These are phyloP conservation scores for Yamadazyma sp. DNA, from an alignment of 1,139 yeast genomes.

Conservation along the genomic window DNA sequence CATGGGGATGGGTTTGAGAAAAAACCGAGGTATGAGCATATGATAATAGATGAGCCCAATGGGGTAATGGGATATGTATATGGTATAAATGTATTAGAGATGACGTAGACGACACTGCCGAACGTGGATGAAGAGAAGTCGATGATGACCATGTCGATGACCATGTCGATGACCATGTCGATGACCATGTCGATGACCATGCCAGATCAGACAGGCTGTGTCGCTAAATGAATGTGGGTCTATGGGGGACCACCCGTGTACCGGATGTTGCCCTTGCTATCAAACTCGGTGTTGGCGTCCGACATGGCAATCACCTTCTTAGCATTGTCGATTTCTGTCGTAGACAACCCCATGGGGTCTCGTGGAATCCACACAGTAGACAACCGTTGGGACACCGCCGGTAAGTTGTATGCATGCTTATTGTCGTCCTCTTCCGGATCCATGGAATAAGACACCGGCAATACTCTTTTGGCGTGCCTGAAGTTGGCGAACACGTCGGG, in stretches of 20 bases:
- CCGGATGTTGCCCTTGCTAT: constrained; percentile 54
- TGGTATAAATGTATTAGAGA: too few species aligned
- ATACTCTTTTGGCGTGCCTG: constrained; percentile 49
- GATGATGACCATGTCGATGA: too few species aligned
- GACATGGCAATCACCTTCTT: constrained; percentile 47
- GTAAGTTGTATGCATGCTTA: constrained; percentile 60
- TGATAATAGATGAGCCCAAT: too few species aligned
- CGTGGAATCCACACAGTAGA: constrained; percentile 87
- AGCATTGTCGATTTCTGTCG: constrained; percentile 52
- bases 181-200: too few species aligned
- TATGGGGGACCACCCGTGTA: constrained; percentile 63
- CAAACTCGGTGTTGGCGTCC: constrained; percentile 66
- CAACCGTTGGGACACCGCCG: constrained; percentile 63
- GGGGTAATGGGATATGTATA: too few species aligned
- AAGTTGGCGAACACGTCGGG: constrained; percentile 68
- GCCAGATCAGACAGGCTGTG: too few species aligned
- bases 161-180: too few species aligned
- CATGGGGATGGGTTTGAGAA: neutral
- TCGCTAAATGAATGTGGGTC: neutral
- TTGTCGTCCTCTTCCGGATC: constrained; percentile 31
- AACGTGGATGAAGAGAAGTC: too few species aligned
- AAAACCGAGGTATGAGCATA: neutral
- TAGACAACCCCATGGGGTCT: constrained; percentile 81
- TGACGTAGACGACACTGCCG: too few species aligned
- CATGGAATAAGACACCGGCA: constrained; percentile 50